Percentiles rank a stretch among this genome's conserved stretches.
Evolutionary conservation across 2,329 filamentous ascomycete genomes (phyloP).

Genomic region (Xylariaceae sp.): DNA sequence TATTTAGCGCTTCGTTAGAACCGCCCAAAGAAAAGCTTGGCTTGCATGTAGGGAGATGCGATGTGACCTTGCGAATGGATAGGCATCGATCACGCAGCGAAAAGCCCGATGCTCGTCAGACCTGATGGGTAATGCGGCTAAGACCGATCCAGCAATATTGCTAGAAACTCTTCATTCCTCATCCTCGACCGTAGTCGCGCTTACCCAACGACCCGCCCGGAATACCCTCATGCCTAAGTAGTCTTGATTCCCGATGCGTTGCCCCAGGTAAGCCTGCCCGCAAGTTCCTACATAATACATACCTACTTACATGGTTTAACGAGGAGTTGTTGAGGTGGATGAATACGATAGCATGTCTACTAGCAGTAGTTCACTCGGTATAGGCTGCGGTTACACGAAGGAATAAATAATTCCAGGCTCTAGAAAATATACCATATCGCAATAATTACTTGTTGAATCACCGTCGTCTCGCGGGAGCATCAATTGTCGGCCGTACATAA

Average conservation of each 20-base stretch:
- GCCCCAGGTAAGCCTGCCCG: not conserved
- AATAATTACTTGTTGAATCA: no score
- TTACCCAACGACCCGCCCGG: not conserved
- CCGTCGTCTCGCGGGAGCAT: not conserved
- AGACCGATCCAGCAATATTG: not conserved
- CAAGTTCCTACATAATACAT: no score
- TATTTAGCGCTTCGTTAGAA: not conserved
- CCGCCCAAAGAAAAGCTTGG: not conserved
- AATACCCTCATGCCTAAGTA: not conserved
- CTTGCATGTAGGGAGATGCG: not conserved
- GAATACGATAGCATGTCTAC: no score
- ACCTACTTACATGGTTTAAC: no score
- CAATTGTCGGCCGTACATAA: not conserved
- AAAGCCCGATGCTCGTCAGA: slow-evolving; percentile 22
- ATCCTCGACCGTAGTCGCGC: not conserved
- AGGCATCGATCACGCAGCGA: slow-evolving; percentile 16
- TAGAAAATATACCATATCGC: no score
- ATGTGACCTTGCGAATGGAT: not conserved
- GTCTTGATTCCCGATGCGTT: no score
- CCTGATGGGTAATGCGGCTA: slow-evolving; percentile 6
- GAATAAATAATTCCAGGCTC: no score
- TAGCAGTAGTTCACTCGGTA: no score
- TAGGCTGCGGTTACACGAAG: no score
- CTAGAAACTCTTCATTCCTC: not conserved
- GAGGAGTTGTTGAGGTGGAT: no score